Evolutionary conservation across 2,329 filamentous ascomycete genomes (phyloP).

Genomic region (Bertia moriformis): DNA sequence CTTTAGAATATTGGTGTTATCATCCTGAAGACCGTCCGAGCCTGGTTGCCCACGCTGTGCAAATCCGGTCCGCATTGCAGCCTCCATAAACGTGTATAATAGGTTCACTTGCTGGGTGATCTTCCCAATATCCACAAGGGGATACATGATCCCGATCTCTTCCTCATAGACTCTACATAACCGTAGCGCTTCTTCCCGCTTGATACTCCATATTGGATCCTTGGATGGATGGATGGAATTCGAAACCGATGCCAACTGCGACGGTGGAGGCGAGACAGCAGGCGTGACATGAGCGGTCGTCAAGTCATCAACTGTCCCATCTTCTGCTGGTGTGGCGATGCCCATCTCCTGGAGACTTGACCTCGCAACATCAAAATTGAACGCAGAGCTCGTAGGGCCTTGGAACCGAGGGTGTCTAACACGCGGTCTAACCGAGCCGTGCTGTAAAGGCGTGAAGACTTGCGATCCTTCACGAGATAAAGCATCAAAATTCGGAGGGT

Average conservation of each 20-base stretch:
- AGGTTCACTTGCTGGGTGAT: slow-evolving; percentile 35
- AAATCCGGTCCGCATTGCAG: slow-evolving; percentile 39
- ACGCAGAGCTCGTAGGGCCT: slow-evolving; percentile 49
- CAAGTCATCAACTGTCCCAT: slow-evolving; percentile 29
- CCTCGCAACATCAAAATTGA: slow-evolving; percentile 49
- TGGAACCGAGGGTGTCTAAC: slow-evolving; percentile 39
- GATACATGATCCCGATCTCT: slow-evolving; percentile 53
- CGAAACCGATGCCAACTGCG: slow-evolving; percentile 11
- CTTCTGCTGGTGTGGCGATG: slow-evolving; percentile 36
- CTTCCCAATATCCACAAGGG: slow-evolving; percentile 40
- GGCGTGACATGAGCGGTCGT: slow-evolving; percentile 32
- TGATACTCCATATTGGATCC: slow-evolving; percentile 47
- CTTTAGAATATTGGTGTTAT: slow-evolving; percentile 45
- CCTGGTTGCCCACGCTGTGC: slow-evolving; percentile 37
- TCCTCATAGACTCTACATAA: slow-evolving; percentile 46
- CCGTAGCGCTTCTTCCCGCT: slow-evolving; percentile 40
- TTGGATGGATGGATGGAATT: slow-evolving; percentile 33
- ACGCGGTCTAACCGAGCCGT: slow-evolving; percentile 15
- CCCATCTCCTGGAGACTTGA: slow-evolving; percentile 52
- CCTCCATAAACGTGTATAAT: slow-evolving; percentile 47
- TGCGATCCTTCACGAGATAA: slow-evolving; percentile 22
- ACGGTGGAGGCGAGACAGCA: slow-evolving; percentile 16
- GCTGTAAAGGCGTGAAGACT: slow-evolving; percentile 12
- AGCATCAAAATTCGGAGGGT: slow-evolving; percentile 15
- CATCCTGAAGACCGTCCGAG: slow-evolving; percentile 41